Evolutionary conservation across 106 monocot genomes (phyloP).

Genomic region (Triglochin maritima): DNA sequence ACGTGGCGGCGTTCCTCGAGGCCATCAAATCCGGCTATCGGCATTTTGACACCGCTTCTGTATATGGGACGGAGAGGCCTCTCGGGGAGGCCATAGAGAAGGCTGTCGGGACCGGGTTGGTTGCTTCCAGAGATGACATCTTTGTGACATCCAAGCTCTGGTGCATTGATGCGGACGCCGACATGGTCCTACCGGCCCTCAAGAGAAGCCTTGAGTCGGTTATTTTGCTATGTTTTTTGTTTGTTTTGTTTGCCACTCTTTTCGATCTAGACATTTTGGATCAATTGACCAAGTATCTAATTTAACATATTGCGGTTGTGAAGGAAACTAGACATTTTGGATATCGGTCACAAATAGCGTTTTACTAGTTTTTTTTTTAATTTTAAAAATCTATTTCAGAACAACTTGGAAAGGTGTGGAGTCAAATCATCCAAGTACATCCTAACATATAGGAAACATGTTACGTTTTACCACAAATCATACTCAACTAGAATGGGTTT

Average conservation of each 20-base stretch:
- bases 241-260: not conserved
- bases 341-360: too few species aligned
- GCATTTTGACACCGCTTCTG: conserved; percentile 44
- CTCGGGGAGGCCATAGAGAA: conserved; percentile 32
- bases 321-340: too few species aligned
- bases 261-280: not conserved
- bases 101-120: not conserved
- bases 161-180: conserved; percentile 32
- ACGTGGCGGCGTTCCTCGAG: not conserved
- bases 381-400: too few species aligned
- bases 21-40: conserved; percentile 39
- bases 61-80: conserved; percentile 27
- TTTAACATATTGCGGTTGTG: not conserved
- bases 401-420: too few species aligned
- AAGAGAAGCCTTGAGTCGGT: conserved; percentile 30
- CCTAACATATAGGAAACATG: too few species aligned
- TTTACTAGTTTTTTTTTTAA: too few species aligned
- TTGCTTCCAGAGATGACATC: conserved; percentile 34
- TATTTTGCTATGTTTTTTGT: not conserved
- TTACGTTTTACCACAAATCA: too few species aligned
- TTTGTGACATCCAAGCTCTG: conserved; percentile 59
- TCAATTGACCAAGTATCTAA: too few species aligned
- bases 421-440: too few species aligned
- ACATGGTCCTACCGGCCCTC: conserved; percentile 35
- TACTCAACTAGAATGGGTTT: too few species aligned